Conservation (phyloP, 441 rosid species). For the Brassica balearica region DNA sequence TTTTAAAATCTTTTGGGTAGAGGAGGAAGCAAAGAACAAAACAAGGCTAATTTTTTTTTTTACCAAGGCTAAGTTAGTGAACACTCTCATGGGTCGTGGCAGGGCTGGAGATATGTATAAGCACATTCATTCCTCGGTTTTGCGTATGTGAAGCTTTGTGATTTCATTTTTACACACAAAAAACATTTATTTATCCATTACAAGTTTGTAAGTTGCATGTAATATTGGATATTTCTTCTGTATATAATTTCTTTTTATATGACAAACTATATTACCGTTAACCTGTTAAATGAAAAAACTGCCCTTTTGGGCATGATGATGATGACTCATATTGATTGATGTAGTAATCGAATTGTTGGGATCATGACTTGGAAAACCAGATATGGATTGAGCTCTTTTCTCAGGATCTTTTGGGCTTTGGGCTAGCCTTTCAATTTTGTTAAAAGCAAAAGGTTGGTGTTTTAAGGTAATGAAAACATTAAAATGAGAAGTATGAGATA, state of each 20-base stretch:
- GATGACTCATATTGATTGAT: neutral
- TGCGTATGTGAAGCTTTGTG: slow-evolving; percentile 10
- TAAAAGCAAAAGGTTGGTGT: neutral
- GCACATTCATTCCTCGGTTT: slow-evolving; percentile 30
- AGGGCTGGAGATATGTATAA: slow-evolving; percentile 45
- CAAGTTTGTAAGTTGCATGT: no score
- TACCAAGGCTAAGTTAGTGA: no score
- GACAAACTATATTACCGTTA: neutral
- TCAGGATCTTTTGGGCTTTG: neutral
- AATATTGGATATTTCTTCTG: no score
- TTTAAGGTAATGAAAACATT: neutral
- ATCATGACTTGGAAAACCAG: neutral
- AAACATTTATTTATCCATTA: no score
- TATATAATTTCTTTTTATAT: no score
- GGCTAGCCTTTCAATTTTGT: neutral
- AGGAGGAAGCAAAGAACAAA: no score
- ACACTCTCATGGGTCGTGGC: slow-evolving; percentile 1
- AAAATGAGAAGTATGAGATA: neutral
- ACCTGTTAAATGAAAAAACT: neutral
- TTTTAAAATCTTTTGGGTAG: no score
- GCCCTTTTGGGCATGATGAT: neutral
- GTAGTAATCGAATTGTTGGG: neutral
- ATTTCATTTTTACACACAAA: no score
- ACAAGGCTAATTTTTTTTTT: no score
- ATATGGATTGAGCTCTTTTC: neutral